Percentiles rank a stretch among this genome's conserved stretches.
Evolutionary conservation across 768 basidiomycete genomes (phyloP).

Genomic region (Xerocomus brunneocitrinus): DNA sequence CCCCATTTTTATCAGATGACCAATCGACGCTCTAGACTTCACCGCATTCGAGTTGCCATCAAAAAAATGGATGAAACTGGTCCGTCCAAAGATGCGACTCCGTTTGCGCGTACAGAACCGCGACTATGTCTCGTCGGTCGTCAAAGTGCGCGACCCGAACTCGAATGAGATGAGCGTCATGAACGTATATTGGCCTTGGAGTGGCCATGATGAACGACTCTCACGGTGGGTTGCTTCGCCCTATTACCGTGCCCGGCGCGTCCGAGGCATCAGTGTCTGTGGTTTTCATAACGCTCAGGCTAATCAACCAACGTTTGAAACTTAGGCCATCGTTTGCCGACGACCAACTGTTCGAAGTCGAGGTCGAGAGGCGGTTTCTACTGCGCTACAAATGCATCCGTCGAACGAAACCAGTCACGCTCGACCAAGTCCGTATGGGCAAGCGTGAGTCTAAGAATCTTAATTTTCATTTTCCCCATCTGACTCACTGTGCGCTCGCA

Average conservation of each 20-base stretch:
- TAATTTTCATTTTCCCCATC: neutral
- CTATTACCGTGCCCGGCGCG: neutral
- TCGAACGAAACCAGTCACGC: constrained; percentile 16
- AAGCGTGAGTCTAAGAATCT: constrained; percentile 7
- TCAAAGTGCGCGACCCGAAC: constrained; percentile 6
- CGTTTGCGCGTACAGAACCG: constrained; percentile 11
- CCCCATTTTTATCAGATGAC: neutral
- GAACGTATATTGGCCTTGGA: constrained; percentile 14
- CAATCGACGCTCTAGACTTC: constrained; percentile 13
- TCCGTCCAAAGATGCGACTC: constrained; percentile 22
- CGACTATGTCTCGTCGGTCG: constrained; percentile 14
- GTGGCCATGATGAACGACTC: constrained; percentile 3
- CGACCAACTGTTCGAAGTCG: constrained; percentile 17
- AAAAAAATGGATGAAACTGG: constrained; percentile 14
- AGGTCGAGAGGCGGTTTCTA: constrained; percentile 19
- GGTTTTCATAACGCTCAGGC: neutral
- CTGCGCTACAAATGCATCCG: constrained; percentile 23
- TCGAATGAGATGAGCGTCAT: neutral
- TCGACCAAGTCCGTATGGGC: constrained; percentile 24
- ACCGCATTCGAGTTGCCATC: constrained; percentile 22
- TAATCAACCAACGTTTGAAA: neutral
- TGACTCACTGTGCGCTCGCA: neutral
- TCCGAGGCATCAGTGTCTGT: neutral
- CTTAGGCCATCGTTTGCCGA: constrained; percentile 15
- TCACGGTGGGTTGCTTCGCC: constrained; percentile 13